Conservation (phyloP, 345 rosid genomes). For the Eucalyptus cloeziana region DNA sequence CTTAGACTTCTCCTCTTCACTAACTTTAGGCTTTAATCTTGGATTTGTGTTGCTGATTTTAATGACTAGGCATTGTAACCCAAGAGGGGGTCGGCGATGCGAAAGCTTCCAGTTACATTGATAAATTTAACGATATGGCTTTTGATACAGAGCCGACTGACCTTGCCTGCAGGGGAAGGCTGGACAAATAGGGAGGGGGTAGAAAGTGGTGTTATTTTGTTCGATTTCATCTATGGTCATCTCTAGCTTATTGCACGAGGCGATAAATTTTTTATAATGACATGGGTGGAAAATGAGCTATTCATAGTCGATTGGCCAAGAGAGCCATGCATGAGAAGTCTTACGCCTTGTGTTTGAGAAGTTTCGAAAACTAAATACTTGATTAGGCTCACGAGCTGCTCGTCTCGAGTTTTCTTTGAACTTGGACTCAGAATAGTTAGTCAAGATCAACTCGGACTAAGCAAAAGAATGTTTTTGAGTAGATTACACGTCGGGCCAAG, state of each 20-base stretch:
- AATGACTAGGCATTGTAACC: too few species aligned
- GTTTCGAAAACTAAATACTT: not conserved
- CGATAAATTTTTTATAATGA: not conserved
- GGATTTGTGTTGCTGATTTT: too few species aligned
- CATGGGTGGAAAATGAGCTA: fast-evolving
- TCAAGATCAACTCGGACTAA: not conserved
- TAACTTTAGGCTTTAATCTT: too few species aligned
- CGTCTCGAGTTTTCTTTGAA: not conserved
- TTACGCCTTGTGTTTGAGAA: not conserved
- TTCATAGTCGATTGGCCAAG: not conserved
- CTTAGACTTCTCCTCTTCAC: not conserved
- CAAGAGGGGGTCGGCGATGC: too few species aligned
- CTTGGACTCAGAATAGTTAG: not conserved
- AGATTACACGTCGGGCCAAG: not conserved
- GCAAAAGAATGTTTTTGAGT: not conserved
- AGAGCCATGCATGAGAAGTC: not conserved
- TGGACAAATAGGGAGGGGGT: not conserved
- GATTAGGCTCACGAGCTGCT: not conserved
- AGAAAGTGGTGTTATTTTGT: not conserved
- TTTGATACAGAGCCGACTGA: too few species aligned
- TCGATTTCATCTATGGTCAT: not conserved
- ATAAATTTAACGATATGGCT: too few species aligned
- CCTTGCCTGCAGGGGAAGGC: not conserved
- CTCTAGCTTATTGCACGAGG: not conserved
- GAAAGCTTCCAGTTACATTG: too few species aligned